Evolutionary conservation across 2,329 filamentous ascomycete species (phyloP).

Genomic region (Calycina herbarum): DNA sequence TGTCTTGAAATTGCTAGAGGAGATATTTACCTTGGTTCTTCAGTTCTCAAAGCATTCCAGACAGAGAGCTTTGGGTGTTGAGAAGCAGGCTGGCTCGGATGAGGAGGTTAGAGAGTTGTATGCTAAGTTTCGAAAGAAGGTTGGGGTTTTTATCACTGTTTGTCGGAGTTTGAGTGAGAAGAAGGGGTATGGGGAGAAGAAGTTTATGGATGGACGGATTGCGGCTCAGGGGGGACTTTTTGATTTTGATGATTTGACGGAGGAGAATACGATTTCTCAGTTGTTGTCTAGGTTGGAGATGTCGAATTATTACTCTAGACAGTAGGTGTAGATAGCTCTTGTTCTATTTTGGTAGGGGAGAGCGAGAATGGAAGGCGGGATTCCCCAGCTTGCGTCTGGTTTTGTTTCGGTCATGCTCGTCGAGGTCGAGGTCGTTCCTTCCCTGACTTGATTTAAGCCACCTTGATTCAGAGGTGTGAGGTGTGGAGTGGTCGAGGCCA

Average conservation of each 20-base stretch:
- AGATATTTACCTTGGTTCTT: constrained; percentile 73
- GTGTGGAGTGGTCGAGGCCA: too few species aligned
- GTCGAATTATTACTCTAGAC: constrained; percentile 59
- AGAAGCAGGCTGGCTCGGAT: constrained; percentile 37
- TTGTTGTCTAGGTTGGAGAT: constrained; percentile 71
- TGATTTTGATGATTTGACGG: constrained; percentile 41
- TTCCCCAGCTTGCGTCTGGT: too few species aligned
- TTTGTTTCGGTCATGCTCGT: too few species aligned
- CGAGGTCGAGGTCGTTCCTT: too few species aligned
- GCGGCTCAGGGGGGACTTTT: constrained; percentile 36
- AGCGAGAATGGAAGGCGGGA: neutral
- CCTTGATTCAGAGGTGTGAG: too few species aligned
- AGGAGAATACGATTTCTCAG: constrained; percentile 65
- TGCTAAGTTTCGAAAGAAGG: constrained; percentile 66
- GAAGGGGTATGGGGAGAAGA: constrained; percentile 43
- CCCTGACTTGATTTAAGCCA: too few species aligned
- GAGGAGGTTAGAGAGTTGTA: constrained; percentile 56
- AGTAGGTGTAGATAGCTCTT: constrained; percentile 12
- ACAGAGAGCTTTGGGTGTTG: constrained; percentile 41
- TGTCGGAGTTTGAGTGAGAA: constrained; percentile 68
- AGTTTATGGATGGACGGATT: constrained; percentile 30
- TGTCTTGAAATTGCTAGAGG: constrained; percentile 70
- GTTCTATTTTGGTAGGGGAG: constrained; percentile 1
- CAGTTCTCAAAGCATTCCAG: constrained; percentile 60
- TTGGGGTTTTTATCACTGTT: constrained; percentile 72